phyloP scores from a whole-genome alignment of 805 yeast genomes.

The Schizosaccharomyces lindneri region DNA sequence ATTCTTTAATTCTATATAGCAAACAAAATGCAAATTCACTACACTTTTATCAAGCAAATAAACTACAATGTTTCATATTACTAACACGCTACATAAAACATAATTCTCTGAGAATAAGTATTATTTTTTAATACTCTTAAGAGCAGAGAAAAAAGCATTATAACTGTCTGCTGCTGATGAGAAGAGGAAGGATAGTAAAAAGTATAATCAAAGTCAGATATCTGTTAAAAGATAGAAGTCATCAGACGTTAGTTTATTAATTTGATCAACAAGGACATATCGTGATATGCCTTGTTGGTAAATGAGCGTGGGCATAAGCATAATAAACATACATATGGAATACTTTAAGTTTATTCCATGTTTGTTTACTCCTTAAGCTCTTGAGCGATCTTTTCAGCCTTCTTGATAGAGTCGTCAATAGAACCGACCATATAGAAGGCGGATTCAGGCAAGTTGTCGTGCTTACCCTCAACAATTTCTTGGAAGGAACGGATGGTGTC shows the following conservation, averaged over 20 bases:
- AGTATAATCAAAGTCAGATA: not conserved
- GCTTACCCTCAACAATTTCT: slow-evolving; percentile 94
- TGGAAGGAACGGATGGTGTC: slow-evolving; percentile 87
- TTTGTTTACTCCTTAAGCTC: not conserved
- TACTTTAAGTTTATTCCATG: not conserved
- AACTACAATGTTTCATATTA: not conserved
- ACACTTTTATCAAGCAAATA: too few species aligned
- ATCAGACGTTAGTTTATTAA: not conserved
- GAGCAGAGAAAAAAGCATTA: not conserved
- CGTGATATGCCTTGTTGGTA: too few species aligned
- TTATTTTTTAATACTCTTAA: not conserved
- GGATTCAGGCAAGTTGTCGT: slow-evolving; percentile 95
- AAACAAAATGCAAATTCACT: too few species aligned
- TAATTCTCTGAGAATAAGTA: not conserved
- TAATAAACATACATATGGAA: not conserved
- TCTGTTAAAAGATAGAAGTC: not conserved
- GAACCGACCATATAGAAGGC: slow-evolving; percentile 99
- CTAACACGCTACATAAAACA: not conserved
- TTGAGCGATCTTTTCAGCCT: slow-evolving; percentile 66
- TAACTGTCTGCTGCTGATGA: not conserved
- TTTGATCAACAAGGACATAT: not conserved
- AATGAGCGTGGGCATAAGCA: too few species aligned
- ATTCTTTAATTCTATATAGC: too few species aligned
- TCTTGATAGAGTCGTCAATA: slow-evolving; percentile 92
- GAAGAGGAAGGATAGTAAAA: not conserved